Conservation (phyloP, 2,329 filamentous ascomycete species). For the Gaeumannomyces tritici region DNA sequence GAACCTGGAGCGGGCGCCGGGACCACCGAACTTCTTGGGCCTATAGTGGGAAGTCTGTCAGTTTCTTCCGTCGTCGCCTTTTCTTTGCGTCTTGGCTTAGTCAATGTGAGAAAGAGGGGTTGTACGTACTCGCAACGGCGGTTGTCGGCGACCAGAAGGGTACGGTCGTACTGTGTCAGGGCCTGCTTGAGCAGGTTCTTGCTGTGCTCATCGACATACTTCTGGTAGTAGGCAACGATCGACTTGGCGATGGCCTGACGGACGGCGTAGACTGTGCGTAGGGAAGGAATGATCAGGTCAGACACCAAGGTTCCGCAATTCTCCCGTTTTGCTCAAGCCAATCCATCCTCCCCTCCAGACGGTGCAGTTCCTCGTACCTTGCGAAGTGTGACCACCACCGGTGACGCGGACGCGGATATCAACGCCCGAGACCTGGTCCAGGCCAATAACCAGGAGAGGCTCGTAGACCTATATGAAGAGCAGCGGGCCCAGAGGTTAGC, state of each 20-base stretch:
- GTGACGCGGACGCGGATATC: conserved; percentile 78
- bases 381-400: conserved; percentile 95
- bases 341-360: too few relatives aligned
- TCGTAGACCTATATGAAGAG: conserved; percentile 71
- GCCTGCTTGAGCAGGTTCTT: conserved; percentile 99
- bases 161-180: conserved; percentile 63
- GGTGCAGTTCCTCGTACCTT: conserved; percentile 27
- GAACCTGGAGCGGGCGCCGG: conserved; percentile 89
- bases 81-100: too few relatives aligned
- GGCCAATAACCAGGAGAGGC: conserved; percentile 90
- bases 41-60: neutral
- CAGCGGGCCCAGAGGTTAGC: neutral
- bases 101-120: too few relatives aligned
- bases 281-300: neutral
- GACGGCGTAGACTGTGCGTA: conserved; percentile 61
- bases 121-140: conserved; percentile 68
- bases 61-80: conserved; percentile 19
- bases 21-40: conserved; percentile 95
- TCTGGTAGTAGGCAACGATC: conserved; percentile 98
- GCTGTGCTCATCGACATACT: conserved; percentile 99
- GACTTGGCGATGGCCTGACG: conserved; percentile 98
- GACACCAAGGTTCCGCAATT: neutral
- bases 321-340: neutral
- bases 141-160: conserved; percentile 95
- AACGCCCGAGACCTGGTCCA: conserved; percentile 24